Conservation (phyloP, 305 asterid species). For the Lippia alba region DNA sequence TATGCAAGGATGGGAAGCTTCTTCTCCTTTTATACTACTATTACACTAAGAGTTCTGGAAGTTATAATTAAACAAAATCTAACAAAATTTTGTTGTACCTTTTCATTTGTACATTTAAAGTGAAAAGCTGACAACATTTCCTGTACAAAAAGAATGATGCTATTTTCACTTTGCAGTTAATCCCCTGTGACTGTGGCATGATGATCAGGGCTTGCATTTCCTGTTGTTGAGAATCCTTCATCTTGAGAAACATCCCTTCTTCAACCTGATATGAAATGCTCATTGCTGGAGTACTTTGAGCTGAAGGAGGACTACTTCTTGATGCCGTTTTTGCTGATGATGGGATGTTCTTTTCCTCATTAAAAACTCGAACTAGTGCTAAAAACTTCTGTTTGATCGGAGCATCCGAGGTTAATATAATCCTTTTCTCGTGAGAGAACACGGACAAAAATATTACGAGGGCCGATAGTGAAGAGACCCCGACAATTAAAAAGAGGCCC, state of each 20-base stretch:
- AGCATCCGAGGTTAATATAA: constrained; percentile 36
- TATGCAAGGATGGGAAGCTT: neutral
- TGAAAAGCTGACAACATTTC: neutral
- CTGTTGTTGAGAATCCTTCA: constrained; percentile 39
- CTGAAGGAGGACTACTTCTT: neutral
- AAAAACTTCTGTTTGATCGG: constrained; percentile 38
- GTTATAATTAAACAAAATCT: no score
- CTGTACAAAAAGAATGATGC: neutral
- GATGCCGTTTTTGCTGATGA: neutral
- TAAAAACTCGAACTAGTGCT: constrained; percentile 39
- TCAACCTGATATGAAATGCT: constrained; percentile 35
- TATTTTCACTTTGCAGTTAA: neutral
- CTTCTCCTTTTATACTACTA: no score
- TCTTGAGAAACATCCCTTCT: constrained; percentile 29
- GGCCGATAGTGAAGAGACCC: constrained; percentile 42
- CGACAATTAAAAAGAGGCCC: constrained; percentile 55
- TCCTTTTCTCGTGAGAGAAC: constrained; percentile 44
- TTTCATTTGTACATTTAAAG: no score
- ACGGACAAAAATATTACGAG: constrained; percentile 38
- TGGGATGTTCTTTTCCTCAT: constrained; percentile 31
- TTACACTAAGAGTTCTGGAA: no score
- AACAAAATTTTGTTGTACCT: no score
- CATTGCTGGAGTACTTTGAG: constrained; percentile 38
- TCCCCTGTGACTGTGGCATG: constrained; percentile 14
- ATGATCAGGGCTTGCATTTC: constrained; percentile 41